Base-by-base conservation (phyloP, 164 flowering plant species). In the Vitis cinerea region DNA sequence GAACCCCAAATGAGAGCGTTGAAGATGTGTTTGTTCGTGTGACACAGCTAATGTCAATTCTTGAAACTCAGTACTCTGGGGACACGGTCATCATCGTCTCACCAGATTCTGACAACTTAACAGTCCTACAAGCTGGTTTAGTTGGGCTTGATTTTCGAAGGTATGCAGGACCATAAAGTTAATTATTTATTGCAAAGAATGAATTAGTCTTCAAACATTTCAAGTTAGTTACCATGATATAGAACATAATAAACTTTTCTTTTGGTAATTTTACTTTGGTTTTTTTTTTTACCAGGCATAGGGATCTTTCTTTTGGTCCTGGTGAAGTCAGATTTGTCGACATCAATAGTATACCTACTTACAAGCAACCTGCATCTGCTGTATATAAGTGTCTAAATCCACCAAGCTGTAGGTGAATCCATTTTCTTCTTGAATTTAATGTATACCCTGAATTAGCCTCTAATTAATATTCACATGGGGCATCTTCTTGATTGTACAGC, bases 1-100 rank as follows among this genome's bases (percentile, higher is more conserved):
- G 98, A 72, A 94, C 98, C 49, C 97, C 97, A 66, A 94, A 90
- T 61, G 98, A 94, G 76, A 92, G 98, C 55, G 90, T 94, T 9
- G 61, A 84, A 7, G 97, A 94, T 67, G 97, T 94, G n/a, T 90
- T 94, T 81, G 97, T 94, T 75, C 95, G 97, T 10, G 87, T 94
- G 4, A 94, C 94, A 73, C 98, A 94, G 61, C 89, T 94, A 49
- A 92, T 94, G 98, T 94, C 98, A 0, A 87, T 94, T 75, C 85
- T 88, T 10, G 98, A 94, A 76, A 92, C 98, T 15, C 98, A 94
- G 64, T 94, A 94, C 79, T 89, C 97, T 0, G 97, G 75, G 54
- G 92, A 88, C 63, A 94, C 96, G 0, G 85, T 92, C 17, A 72
- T 90, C 15, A 90, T 94, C 15, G 92, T 94, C 65, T 94, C 99